phyloP scores from a whole-genome alignment of 495 filamentous ascomycete genomes.

The Aspergillus carlsbadensis region DNA sequence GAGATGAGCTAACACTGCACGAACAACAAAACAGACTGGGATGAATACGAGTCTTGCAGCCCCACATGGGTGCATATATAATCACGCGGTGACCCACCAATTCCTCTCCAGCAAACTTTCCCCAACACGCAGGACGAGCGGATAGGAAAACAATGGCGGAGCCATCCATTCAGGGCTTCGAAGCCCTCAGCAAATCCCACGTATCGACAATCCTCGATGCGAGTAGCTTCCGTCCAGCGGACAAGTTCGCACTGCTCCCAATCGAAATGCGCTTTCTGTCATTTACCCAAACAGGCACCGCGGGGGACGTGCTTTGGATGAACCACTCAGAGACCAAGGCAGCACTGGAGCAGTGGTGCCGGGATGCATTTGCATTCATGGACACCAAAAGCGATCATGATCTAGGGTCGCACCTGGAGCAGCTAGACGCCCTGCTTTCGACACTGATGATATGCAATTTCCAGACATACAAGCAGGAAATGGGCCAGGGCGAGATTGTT shows the following conservation, averaged over 20 bases:
- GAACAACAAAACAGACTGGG: too few relatives aligned
- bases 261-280: conserved; percentile 3
- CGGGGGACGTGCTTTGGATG: neutral
- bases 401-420: neutral
- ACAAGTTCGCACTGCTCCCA: neutral
- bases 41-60: too few relatives aligned
- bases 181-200: neutral
- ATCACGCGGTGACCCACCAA: too few relatives aligned
- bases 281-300: neutral
- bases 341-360: conserved; percentile 2
- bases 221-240: neutral
- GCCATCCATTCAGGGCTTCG: neutral
- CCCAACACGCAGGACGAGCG: neutral
- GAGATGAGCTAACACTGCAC: too few relatives aligned
- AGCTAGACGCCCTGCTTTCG: neutral
- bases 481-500: neutral
- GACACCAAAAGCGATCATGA: neutral
- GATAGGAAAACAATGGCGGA: neutral
- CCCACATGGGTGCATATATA: too few relatives aligned
- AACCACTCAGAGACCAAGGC: neutral
- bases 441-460: conserved; percentile 4
- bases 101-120: too few relatives aligned
- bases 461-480: neutral
- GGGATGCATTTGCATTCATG: conserved; percentile 3
- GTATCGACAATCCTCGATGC: neutral